Conservation (phyloP, 2,329 filamentous ascomycete genomes). For the Venturia carpophila region DNA sequence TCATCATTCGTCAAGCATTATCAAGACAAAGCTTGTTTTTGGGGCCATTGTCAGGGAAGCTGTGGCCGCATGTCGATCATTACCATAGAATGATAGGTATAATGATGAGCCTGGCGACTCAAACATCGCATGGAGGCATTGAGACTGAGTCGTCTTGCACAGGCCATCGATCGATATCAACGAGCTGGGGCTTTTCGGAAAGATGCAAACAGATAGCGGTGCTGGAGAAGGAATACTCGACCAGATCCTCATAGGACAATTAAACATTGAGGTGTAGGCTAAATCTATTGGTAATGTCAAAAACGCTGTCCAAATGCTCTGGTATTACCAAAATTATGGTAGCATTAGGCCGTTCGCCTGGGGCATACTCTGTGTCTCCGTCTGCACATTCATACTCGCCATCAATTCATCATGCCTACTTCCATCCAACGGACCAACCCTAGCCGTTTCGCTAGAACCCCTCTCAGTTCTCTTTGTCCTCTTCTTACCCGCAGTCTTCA, state of each 20-base stretch:
- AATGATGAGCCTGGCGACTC: too few species aligned
- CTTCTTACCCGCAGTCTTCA: not conserved
- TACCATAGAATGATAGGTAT: too few species aligned
- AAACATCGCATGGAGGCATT: too few species aligned
- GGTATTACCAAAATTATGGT: not conserved
- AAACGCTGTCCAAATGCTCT: not conserved
- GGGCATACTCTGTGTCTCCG: not conserved
- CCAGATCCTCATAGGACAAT: not conserved
- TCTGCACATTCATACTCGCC: slow-evolving; percentile 3
- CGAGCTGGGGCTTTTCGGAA: too few species aligned
- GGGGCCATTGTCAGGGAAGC: too few species aligned
- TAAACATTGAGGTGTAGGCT: not conserved
- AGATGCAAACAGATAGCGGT: too few species aligned
- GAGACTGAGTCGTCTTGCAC: too few species aligned
- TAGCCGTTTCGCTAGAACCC: not conserved
- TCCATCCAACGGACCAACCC: not conserved
- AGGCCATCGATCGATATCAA: too few species aligned
- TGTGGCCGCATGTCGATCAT: too few species aligned
- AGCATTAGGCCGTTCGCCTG: not conserved
- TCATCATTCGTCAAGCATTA: too few species aligned
- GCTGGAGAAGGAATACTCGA: too few species aligned
- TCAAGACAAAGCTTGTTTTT: too few species aligned
- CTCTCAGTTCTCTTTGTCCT: not conserved
- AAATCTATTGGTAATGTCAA: not conserved
- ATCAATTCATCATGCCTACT: not conserved